A percentile compares a stretch with the other conserved stretches of the same genome.
phyloP scores from a whole-genome alignment of 768 basidiomycete genomes.

The Dentipellis sp. region DNA sequence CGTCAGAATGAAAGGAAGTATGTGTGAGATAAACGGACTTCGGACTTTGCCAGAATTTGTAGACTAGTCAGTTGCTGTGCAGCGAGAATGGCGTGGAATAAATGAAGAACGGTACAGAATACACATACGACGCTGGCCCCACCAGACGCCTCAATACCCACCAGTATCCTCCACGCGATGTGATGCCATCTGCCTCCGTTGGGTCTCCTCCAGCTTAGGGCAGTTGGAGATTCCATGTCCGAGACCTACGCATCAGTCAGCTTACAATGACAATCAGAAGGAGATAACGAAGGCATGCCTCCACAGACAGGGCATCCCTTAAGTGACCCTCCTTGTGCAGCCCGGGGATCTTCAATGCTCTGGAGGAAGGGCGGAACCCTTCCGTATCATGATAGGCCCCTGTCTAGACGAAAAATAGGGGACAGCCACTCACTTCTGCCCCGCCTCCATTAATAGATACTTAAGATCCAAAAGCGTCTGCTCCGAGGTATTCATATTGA shows the following conservation, averaged over 20 bases:
- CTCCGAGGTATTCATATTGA: conserved; percentile 95
- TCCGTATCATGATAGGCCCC: background rate
- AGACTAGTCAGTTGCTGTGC: too few relatives aligned
- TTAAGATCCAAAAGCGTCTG: conserved; percentile 96
- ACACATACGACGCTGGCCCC: too few relatives aligned
- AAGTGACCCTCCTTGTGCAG: conserved; percentile 63
- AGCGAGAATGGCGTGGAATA: too few relatives aligned
- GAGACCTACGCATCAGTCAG: conserved; percentile 45
- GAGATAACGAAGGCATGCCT: conserved; percentile 35
- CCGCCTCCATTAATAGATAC: conserved; percentile 93
- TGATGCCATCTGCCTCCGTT: conserved; percentile 83
- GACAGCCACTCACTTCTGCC: conserved; percentile 67
- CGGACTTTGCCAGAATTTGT: too few relatives aligned
- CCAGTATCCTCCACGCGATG: conserved; percentile 71
- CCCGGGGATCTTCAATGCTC: conserved; percentile 86
- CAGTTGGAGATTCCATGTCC: conserved; percentile 93
- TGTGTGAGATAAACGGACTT: too few relatives aligned
- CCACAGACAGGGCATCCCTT: conserved; percentile 96
- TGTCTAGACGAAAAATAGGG: background rate
- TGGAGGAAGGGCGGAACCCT: conserved; percentile 92
- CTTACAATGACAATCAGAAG: background rate
- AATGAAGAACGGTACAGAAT: too few relatives aligned
- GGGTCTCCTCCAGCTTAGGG: conserved; percentile 91
- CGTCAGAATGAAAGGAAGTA: too few relatives aligned
- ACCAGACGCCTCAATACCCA: conserved; percentile 17